Conservation (phyloP, 306 rosid genomes). For the Sicyos baderoa region DNA sequence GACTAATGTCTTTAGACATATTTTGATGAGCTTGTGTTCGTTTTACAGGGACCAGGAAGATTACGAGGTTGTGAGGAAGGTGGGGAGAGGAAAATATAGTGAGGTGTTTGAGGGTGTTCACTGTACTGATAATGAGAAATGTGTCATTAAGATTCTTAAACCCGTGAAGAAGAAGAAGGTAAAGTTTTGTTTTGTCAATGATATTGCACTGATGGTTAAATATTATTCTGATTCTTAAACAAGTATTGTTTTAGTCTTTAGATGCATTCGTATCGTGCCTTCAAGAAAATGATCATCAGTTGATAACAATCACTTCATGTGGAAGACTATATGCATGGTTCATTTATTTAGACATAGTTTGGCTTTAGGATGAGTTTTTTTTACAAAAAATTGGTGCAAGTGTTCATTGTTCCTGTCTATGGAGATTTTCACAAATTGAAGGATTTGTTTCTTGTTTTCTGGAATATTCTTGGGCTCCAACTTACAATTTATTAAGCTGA, state of each 20-base stretch:
- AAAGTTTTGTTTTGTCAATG: neutral
- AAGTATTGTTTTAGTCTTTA: neutral
- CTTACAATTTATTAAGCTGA: neutral
- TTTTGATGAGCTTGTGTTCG: too few species aligned
- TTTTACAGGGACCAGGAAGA: slow-evolving; percentile 70
- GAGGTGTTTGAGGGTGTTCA: slow-evolving; percentile 95
- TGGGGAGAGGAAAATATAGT: slow-evolving; percentile 93
- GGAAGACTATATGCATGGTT: neutral
- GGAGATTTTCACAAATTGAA: neutral
- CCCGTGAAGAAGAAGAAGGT: slow-evolving; percentile 92
- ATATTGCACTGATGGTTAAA: neutral
- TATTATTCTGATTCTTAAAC: neutral
- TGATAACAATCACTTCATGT: neutral
- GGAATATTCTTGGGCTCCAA: neutral
- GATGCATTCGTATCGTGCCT: neutral
- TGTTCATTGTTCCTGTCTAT: neutral
- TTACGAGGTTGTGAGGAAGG: slow-evolving; percentile 93
- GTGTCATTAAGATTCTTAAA: slow-evolving; percentile 94
- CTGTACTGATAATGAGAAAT: slow-evolving; percentile 72
- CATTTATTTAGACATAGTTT: neutral
- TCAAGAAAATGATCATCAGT: neutral
- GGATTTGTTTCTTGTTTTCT: slow-evolving; percentile 1
- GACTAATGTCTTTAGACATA: too few species aligned
- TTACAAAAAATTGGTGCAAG: neutral
- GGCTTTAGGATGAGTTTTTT: neutral